Evolutionary conservation across 2,329 filamentous ascomycete species (phyloP).

Genomic region (Trichoderma sp.): DNA sequence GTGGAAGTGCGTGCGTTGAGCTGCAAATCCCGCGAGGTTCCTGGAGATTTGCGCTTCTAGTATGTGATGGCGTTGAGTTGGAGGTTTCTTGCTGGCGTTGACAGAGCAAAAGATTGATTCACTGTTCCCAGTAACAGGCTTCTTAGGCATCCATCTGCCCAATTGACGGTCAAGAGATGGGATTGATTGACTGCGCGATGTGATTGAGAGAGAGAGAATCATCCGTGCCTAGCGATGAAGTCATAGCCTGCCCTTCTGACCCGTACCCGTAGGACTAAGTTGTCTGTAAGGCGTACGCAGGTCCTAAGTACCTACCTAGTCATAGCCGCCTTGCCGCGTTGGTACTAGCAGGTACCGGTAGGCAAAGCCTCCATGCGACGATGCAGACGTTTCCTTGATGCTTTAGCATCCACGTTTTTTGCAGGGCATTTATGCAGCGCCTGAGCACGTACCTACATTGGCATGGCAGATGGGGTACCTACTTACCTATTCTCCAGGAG

Average conservation of each 20-base stretch:
- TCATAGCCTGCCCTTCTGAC: background rate
- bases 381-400: conserved; percentile 7
- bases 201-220: background rate
- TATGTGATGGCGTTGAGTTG: background rate
- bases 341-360: background rate
- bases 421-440: conserved; percentile 21
- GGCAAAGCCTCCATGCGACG: conserved; percentile 11
- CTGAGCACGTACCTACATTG: background rate
- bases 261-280: too few relatives aligned
- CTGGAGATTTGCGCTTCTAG: background rate
- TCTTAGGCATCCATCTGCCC: background rate
- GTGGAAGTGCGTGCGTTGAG: background rate
- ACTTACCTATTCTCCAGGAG: background rate
- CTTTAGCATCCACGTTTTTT: conserved; percentile 27
- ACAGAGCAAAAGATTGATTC: too few relatives aligned
- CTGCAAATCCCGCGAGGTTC: conserved; percentile 6
- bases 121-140: too few relatives aligned
- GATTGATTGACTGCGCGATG: too few relatives aligned
- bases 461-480: conserved; percentile 1
- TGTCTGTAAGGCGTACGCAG: background rate
- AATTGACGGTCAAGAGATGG: background rate
- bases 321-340: background rate
- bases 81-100: background rate
- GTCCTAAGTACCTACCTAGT: background rate
- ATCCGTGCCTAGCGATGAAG: background rate